Percentiles rank a stretch among this genome's conserved stretches.
These are phyloP conservation scores for Candida pseudoglaebosa DNA, from an alignment of 805 yeast species.

Conservation along the genomic window DNA sequence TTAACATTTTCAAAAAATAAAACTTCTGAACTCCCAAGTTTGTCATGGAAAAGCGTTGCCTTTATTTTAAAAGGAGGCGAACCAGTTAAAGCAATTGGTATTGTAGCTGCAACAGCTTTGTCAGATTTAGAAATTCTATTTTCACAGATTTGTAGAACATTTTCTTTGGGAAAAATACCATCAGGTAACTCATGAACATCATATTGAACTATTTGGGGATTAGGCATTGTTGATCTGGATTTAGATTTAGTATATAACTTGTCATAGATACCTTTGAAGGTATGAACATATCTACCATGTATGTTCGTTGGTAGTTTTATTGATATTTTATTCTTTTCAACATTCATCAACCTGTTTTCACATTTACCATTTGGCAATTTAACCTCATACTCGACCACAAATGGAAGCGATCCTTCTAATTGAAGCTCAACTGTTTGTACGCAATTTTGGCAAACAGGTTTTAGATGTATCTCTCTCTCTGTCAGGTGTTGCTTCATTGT, in stretches of 20 bases:
- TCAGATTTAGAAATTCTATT: slow-evolving; percentile 21
- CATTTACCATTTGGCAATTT: slow-evolving; percentile 51
- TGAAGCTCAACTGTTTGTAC: slow-evolving; percentile 28
- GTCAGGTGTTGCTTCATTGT: slow-evolving; percentile 20
- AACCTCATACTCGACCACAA: slow-evolving; percentile 64
- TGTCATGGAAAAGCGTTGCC: slow-evolving; percentile 57
- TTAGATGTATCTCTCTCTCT: slow-evolving; percentile 19
- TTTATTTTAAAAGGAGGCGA: slow-evolving; percentile 57
- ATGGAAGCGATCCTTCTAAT: slow-evolving; percentile 60
- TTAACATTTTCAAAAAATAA: slow-evolving; percentile 8
- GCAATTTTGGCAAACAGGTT: slow-evolving; percentile 31
- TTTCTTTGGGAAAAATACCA: slow-evolving; percentile 46
- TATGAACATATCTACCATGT: slow-evolving; percentile 61
- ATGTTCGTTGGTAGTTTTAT: slow-evolving; percentile 38
- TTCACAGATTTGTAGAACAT: slow-evolving; percentile 46
- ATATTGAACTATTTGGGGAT: slow-evolving; percentile 21
- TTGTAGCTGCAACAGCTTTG: slow-evolving; percentile 26
- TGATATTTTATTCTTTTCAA: slow-evolving; percentile 22
- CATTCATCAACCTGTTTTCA: slow-evolving; percentile 30
- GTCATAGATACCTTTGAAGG: slow-evolving; percentile 63
- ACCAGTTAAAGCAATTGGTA: slow-evolving; percentile 57
- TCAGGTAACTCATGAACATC: slow-evolving; percentile 60
- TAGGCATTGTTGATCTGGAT: slow-evolving; percentile 17
- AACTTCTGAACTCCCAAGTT: slow-evolving; percentile 42
- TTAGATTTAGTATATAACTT: slow-evolving; percentile 44